These are phyloP conservation scores for Saccharomyces hybrid DNA, from an alignment of 1,139 yeast genomes.

Conservation along the genomic window DNA sequence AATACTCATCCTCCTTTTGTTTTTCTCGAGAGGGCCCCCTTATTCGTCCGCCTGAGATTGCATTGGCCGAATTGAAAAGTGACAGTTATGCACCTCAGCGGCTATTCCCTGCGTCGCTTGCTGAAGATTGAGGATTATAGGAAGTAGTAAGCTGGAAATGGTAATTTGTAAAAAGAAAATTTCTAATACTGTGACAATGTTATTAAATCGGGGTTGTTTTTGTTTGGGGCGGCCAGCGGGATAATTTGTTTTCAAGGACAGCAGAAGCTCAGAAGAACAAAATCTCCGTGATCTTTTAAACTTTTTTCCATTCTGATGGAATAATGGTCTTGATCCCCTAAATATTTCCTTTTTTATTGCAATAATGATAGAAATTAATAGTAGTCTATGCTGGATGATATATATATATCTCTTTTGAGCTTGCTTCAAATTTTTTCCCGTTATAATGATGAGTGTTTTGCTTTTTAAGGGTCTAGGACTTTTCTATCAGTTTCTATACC, in stretches of 20 bases:
- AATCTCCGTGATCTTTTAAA: not conserved
- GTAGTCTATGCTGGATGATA: no score
- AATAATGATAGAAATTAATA: no score
- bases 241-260: no score
- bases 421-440: no score
- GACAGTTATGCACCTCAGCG: not conserved
- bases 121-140: not conserved
- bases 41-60: not conserved
- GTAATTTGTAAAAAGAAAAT: not conserved
- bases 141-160: not conserved
- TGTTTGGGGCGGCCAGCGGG: not conserved
- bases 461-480: no score
- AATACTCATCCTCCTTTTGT: not conserved
- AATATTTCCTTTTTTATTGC: no score
- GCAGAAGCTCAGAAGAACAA: not conserved
- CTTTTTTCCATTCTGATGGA: not conserved
- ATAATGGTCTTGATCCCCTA: not conserved
- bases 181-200: not conserved
- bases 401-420: no score
- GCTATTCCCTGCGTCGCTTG: not conserved
- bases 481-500: no score
- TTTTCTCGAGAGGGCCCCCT: not conserved
- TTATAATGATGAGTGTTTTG: no score
- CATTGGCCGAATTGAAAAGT: not conserved
- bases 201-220: not conserved